Base-by-base conservation (phyloP, 352 stramenopile genomes). In the Paralagenidium karlingii region DNA sequence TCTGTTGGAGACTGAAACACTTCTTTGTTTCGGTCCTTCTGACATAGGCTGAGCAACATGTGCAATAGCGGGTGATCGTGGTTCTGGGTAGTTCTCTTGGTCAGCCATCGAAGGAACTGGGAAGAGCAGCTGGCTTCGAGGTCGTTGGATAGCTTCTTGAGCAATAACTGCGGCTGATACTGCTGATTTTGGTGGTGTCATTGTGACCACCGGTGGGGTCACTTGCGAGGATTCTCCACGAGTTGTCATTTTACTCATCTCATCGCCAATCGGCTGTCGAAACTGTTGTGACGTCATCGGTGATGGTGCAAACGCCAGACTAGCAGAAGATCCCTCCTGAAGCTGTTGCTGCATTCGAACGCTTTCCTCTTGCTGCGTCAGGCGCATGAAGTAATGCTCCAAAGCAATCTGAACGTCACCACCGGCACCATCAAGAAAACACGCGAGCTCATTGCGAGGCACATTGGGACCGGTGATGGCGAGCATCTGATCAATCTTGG, bases 311-410 rank as follows among this genome's bases (percentile, higher is more conserved):
- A 22, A 22, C 22, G 30, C 30, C 3, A 7, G 30, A 33, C 13
- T 13, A 36, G 30, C 30, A 7, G 22, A 22, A 3, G 7, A 36
- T 36, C 22, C 16, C 7, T 36, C 7, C 16, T 20, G 19, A 7
- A 36, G 22, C 7, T 36, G 30, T 42, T 45, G 25, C 12, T 33
- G 29, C 34, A 41, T 51, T 38, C 40, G 18, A 40, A 36, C 30
- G 82, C 57, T 13, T 58, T 22, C 5, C 44, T 66, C 46, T 51
- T 5, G 37, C 18, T 51, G 31, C 9, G 70, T 82, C 21, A 83
- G 38, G 28, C 58, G 86, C 78, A 92, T 92, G 33, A 92, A 92
- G 61, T 89, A 92, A 46, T 92, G 78, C 47, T 92, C 78, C 22
- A 92, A 26, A n/a, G 78, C 78, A 11, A 89, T 62, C 49, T 92